phyloP scores from a whole-genome alignment of 495 filamentous ascomycete species.

The Aspergillus panamensis region DNA sequence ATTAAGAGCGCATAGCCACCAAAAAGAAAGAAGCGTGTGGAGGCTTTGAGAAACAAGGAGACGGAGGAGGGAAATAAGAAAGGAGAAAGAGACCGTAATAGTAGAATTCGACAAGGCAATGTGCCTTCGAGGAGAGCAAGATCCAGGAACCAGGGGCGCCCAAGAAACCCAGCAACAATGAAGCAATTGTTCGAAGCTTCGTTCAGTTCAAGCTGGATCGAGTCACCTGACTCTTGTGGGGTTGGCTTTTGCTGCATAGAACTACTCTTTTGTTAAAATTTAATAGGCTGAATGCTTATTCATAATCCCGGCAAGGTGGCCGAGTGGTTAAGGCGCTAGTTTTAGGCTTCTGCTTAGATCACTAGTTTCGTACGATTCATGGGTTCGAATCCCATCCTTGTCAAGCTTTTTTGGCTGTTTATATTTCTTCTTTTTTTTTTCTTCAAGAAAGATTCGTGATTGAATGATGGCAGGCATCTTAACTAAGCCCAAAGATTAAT shows the following conservation, averaged over 20 bases:
- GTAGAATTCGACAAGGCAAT: neutral
- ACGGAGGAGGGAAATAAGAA: neutral
- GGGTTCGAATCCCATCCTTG: slow-evolving; percentile 15
- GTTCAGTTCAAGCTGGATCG: slow-evolving; percentile 11
- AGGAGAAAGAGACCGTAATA: neutral
- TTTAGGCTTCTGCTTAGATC: slow-evolving; percentile 2
- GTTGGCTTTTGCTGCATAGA: neutral
- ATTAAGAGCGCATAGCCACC: slow-evolving; percentile 4
- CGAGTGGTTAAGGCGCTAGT: slow-evolving; percentile 13
- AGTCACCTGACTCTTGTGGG: slow-evolving; percentile 19
- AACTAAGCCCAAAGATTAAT: too few relatives aligned
- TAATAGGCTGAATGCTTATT: neutral
- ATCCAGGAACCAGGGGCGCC: neutral
- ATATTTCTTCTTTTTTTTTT: too few relatives aligned
- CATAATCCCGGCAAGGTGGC: slow-evolving; percentile 4
- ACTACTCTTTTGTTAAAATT: too few relatives aligned
- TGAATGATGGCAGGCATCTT: too few relatives aligned
- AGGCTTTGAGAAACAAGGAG: neutral
- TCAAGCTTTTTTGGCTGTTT: neutral
- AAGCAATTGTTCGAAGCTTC: slow-evolving; percentile 10
- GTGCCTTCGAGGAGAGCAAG: slow-evolving; percentile 5
- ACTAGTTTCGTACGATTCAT: neutral
- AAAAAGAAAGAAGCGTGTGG: slow-evolving; percentile 1
- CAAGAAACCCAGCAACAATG: slow-evolving; percentile 1
- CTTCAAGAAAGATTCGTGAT: too few relatives aligned